phyloP scores from a whole-genome alignment of 208 protist genomes.

The Crithidia acanthocephali region DNA sequence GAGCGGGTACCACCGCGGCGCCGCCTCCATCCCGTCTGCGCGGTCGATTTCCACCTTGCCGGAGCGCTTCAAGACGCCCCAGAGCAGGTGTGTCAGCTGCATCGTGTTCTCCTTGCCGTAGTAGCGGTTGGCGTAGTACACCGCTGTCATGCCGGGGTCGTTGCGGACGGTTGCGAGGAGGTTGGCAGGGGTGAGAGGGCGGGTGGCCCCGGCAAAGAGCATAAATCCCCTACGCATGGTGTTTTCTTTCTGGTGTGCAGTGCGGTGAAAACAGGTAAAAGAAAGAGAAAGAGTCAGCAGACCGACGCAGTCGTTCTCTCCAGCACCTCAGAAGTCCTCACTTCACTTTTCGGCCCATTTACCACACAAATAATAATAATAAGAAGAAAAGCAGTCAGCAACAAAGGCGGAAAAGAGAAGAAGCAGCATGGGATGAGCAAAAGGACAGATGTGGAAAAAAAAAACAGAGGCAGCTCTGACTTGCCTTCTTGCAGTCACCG shows the following conservation, averaged over 20 bases:
- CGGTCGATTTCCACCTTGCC: slow-evolving; percentile 80
- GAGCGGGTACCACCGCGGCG: slow-evolving; percentile 80
- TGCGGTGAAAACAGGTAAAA: background rate
- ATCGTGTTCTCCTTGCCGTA: slow-evolving; percentile 66
- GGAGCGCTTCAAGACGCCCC: slow-evolving; percentile 77
- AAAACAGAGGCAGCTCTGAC: too few relatives aligned
- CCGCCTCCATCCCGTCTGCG: slow-evolving; percentile 52
- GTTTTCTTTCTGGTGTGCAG: too few relatives aligned
- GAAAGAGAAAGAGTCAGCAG: background rate
- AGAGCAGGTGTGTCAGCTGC: slow-evolving; percentile 76
- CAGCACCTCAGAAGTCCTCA: too few relatives aligned
- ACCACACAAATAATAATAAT: background rate
- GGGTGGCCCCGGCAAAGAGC: slow-evolving; percentile 15
- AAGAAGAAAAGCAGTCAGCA: background rate
- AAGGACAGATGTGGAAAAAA: too few relatives aligned
- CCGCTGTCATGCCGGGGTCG: slow-evolving; percentile 81
- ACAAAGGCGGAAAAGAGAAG: background rate
- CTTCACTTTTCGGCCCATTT: too few relatives aligned
- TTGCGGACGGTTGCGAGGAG: slow-evolving; percentile 78
- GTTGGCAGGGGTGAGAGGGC: slow-evolving; percentile 45
- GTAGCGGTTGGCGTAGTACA: slow-evolving; percentile 90
- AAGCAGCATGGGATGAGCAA: background rate
- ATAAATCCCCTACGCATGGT: slow-evolving; percentile 20
- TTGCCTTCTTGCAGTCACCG: background rate
- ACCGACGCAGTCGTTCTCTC: too few relatives aligned